phyloP scores from a whole-genome alignment of 805 yeast genomes.

The Candida xiaguanensis region DNA sequence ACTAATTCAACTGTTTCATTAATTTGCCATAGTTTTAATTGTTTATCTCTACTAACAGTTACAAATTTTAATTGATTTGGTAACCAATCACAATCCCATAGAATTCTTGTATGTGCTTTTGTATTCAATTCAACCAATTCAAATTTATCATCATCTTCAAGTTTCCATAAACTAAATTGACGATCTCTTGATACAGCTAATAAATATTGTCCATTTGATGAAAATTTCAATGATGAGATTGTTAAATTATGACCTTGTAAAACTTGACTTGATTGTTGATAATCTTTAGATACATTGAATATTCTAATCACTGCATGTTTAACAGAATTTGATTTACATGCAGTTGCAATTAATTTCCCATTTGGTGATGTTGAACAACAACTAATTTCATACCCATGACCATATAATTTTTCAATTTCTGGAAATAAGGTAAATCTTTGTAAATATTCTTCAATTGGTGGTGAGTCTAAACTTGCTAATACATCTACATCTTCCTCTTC shows the following conservation, averaged over 20 bases:
- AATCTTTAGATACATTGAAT: constrained; percentile 58
- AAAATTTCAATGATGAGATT: constrained; percentile 76
- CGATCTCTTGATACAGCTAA: constrained; percentile 88
- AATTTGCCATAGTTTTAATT: constrained; percentile 68
- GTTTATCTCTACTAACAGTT: constrained; percentile 85
- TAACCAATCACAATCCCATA: constrained; percentile 94
- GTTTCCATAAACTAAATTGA: constrained; percentile 71
- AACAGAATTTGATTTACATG: constrained; percentile 84
- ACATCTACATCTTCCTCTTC: constrained; percentile 39
- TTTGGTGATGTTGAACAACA: constrained; percentile 70
- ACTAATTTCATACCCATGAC: constrained; percentile 94
- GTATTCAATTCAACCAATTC: constrained; percentile 44
- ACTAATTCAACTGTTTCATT: constrained; percentile 35
- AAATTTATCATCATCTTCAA: constrained; percentile 33
- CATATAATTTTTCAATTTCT: constrained; percentile 89
- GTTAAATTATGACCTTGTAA: constrained; percentile 77
- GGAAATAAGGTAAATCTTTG: constrained; percentile 95
- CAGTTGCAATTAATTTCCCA: constrained; percentile 67
- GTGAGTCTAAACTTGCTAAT: constrained; percentile 43
- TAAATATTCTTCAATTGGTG: constrained; percentile 87
- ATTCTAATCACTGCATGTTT: constrained; percentile 84
- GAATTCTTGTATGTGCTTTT: constrained; percentile 85
- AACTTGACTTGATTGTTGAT: constrained; percentile 42
- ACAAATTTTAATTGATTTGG: constrained; percentile 55
- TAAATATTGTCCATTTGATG: constrained; percentile 61